Evolutionary conservation across 768 basidiomycete species (phyloP), one percentile per base, ranked within the genome.

Genomic region (Suillus spraguei): DNA sequence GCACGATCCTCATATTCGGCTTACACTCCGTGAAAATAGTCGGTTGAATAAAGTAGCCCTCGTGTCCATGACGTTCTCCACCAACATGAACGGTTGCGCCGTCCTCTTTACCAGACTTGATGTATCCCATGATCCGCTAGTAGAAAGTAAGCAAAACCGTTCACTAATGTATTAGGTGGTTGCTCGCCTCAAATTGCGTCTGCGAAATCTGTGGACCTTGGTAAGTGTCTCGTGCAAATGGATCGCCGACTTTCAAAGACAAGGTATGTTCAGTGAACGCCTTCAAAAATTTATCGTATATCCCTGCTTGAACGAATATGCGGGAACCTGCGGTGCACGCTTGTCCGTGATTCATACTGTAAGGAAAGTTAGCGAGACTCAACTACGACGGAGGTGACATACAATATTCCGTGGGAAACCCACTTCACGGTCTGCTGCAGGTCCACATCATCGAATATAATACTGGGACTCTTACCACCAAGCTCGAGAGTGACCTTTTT

Each of bases 401-500:
- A 87, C 84, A 80, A 89, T 66, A 88, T 81, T 24, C 87, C 87
- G 68, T 83, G 80, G 0, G 82, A 77, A 0, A 84, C 74, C 86
- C 86, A 90, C 52, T 80, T 76, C 38, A 87, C 80, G 9, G 86
- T 84, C 65, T 83, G 76, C 20, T 88, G 83, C 36, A 88, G 67
- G 70, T 89, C 81, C 16, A 85, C 84, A 63, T 86, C 84, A 60
- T 88, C 79, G 69, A 87, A 89, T 63, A 91, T 79, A 68, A 91
- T 80, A 63, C 78, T 82, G 38, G 84, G 85, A 52, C 76, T 82
- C 75, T 89, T 88, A n/a, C 88, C 88, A n/a, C 89, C 90, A 38
- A 92, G 81, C 75, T 91, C 89, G 64, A 91, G 84, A 11, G 87
- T 86, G 49, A 88, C 85, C 47, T 82, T 81, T 77, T 91, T 92